Percentiles rank a stretch among this genome's conserved stretches.
Evolutionary conservation across 768 basidiomycete genomes (phyloP).

Genomic region (Imleria badia): DNA sequence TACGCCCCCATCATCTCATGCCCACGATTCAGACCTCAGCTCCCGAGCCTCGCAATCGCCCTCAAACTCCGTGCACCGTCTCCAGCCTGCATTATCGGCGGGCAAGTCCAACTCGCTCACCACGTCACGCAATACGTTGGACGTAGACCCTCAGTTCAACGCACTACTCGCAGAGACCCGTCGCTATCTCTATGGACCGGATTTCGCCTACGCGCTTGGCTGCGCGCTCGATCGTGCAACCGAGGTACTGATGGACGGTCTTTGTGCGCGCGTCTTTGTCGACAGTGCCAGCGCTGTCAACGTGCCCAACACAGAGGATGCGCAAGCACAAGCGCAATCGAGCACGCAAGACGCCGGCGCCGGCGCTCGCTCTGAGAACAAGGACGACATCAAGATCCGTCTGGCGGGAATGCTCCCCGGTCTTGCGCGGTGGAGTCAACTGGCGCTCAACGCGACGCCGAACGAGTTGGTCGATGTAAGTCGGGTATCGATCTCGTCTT

Average conservation of each 20-base stretch:
- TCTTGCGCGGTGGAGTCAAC: conserved; percentile 73
- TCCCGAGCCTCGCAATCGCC: conserved; percentile 30
- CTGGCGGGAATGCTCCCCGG: conserved; percentile 81
- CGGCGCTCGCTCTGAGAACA: background rate
- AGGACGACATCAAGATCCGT: conserved; percentile 52
- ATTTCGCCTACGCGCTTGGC: conserved; percentile 71
- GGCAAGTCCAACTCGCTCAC: background rate
- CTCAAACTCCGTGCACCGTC: conserved; percentile 21
- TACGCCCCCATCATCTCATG: conserved; percentile 18
- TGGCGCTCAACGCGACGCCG: conserved; percentile 65
- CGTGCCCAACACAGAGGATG: conserved; percentile 5
- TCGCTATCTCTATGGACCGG: conserved; percentile 56
- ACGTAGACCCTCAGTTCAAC: conserved; percentile 45
- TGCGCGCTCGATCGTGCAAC: conserved; percentile 72
- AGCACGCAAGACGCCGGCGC: conserved; percentile 20
- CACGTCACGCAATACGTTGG: conserved; percentile 5
- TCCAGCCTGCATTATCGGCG: background rate
- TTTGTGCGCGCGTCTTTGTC: conserved; percentile 66
- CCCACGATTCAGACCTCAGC: conserved; percentile 16
- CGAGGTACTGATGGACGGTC: conserved; percentile 57
- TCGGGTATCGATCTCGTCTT: conserved; percentile 14
- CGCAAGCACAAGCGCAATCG: conserved; percentile 6
- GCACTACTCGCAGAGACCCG: conserved; percentile 70
- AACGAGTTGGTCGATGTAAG: conserved; percentile 85
- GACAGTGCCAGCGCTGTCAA: conserved; percentile 21